Evolutionary conservation across 345 rosid genomes (phyloP), one percentile per base, ranked within the genome.

Genomic region (Populus euphratica): DNA sequence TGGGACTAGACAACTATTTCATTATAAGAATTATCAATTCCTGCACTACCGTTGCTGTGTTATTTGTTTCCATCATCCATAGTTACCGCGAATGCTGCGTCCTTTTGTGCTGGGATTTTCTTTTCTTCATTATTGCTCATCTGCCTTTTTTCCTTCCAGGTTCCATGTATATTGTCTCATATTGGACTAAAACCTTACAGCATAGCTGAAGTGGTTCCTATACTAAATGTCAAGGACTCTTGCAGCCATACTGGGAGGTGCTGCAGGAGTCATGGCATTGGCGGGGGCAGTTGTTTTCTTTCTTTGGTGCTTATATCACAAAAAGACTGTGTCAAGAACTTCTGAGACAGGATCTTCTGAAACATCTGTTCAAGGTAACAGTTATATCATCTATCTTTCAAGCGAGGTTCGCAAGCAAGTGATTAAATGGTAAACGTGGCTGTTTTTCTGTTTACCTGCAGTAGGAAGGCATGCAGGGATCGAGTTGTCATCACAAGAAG

Each of bases 271-370:
- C 87, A 83, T 92, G 87, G 88, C 91, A 85, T 87, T 95, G 80
- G 85, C 89, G 83, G 91, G 87, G 79, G 77, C 90, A 39, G 80
- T 83, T 54, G 70, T 83, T 80, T 83, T 89, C 68, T 74, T 90
- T 72, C 20, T 91, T 17, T 94, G 93, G 95, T 93, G 86, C 75
- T 70, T 90, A 69, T 88, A 63, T 85, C 88, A 54, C 70, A 85
- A 83, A 74, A 83, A 71, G 69, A 87, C 79, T 68, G 77, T 75
- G 31, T 89, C 94, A 1, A 86, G 94, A 86, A 86, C 90, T 72
- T 93, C 99, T 16, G 98, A 94, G 83, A 88, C 96, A 23, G 95
- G 91, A 54, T 93, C 98, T 73, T 93, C 97, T 12, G 97, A 91
- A 69, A 88, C 87, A 61, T 90, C 95, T 73, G 61, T 83, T 75